Evolutionary conservation across 108 stramenopile species (phyloP), one percentile per base, ranked within the genome.

Genomic region (Nitzschia sp.): DNA sequence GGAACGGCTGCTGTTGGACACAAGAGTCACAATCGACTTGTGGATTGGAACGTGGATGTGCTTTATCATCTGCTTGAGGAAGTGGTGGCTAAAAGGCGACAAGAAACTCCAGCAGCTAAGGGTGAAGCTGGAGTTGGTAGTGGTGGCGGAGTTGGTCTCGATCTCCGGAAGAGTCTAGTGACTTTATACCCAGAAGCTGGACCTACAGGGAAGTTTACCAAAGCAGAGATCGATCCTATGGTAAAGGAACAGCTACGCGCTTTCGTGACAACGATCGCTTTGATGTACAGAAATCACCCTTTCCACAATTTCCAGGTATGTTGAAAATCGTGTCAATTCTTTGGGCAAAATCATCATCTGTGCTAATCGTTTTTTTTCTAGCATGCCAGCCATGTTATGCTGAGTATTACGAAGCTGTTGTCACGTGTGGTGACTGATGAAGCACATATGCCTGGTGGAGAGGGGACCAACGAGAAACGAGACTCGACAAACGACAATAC

Each of bases 351-450:
- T n/a, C n/a, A n/a, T n/a, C n/a, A n/a, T n/a, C n/a, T n/a, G n/a
- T n/a, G n/a, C n/a, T n/a, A n/a, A n/a, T n/a, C n/a, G n/a, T n/a
- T n/a, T n/a, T 77, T n/a, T n/a, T n/a, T n/a, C n/a, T n/a, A 80
- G 39, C 84, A 85, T 55, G 76, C 78, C 8, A 79, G 79, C 55
- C 84, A 85, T 62, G 84, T 85, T n/a, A 77, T 48, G 46, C 46
- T 48, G 5, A 17, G n/a, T 15, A 48, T 48, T 17, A 48, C 46
- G 3, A 48, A 48, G 46, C 46, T 48, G 14, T 48, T 48, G 46
- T 48, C 46, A 6, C 46, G 46, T 3, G 17, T 48, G n/a, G 17
- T 17, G 46, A 17, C 46, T 3, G n/a, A 15, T 17, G 5, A 48
- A 17, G 14, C 46, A 48, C 46, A 17, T 6, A 17, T 17, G 17